Conservation (phyloP, 768 basidiomycete genomes). For the Paxillus involutus region DNA sequence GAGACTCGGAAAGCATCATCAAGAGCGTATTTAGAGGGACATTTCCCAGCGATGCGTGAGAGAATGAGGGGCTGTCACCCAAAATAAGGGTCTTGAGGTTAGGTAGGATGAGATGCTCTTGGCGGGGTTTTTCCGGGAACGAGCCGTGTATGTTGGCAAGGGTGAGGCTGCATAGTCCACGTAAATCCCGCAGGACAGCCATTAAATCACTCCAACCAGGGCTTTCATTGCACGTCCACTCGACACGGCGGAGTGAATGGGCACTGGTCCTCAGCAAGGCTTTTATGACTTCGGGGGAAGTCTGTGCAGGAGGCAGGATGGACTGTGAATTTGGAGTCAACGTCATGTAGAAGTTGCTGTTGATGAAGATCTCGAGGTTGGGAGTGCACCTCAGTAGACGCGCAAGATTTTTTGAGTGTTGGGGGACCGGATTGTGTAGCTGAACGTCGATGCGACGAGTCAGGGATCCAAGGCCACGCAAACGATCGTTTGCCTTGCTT, state of each 20-base stretch:
- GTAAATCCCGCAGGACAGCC: conserved; percentile 32
- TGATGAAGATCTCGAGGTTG: conserved; percentile 44
- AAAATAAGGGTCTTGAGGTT: conserved; percentile 43
- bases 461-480: conserved; percentile 36
- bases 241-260: conserved; percentile 39
- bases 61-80: conserved; percentile 33
- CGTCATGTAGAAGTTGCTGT: conserved; percentile 36
- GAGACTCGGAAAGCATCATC: conserved; percentile 32
- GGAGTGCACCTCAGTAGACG: conserved; percentile 42
- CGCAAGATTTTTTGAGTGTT: conserved; percentile 21
- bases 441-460: conserved; percentile 44
- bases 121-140: conserved; percentile 16
- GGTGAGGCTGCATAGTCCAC: conserved; percentile 39
- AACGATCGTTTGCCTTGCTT: conserved; percentile 15
- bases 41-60: conserved; percentile 32
- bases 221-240: conserved; percentile 46
- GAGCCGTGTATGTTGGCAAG: conserved; percentile 41
- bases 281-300: conserved; percentile 33
- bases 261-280: conserved; percentile 33
- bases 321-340: conserved; percentile 14
- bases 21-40: conserved; percentile 43
- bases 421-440: conserved; percentile 32
- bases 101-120: conserved; percentile 31
- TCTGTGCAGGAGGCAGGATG: conserved; percentile 23
- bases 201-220: conserved; percentile 42